Conservation (phyloP, 2,329 filamentous ascomycete genomes). For the Fusarium temperatum region DNA sequence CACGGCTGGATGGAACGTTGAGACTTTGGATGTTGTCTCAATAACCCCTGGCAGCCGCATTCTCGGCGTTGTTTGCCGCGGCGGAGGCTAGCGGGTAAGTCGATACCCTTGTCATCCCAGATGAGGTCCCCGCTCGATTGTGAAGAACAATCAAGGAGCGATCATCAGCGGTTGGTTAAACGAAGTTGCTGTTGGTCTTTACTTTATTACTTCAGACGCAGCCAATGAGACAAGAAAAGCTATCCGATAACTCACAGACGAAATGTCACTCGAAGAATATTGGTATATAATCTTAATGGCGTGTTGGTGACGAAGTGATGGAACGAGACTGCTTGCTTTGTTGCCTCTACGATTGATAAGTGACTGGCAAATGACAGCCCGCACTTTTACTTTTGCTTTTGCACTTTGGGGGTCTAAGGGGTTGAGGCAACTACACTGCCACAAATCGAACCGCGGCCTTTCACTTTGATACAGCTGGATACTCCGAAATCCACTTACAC, state of each 20-base stretch:
- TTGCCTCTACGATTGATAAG: slow-evolving; percentile 3
- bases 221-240: slow-evolving; percentile 6
- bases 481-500: neutral
- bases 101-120: neutral
- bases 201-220: neutral
- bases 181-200: neutral
- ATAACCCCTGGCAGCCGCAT: slow-evolving; percentile 5
- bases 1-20: neutral
- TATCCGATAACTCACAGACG: neutral
- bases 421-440: neutral
- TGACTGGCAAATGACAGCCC: neutral
- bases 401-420: neutral
- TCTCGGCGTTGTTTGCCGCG: slow-evolving; percentile 5
- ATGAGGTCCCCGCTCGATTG: slow-evolving; percentile 1
- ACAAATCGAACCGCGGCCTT: neutral
- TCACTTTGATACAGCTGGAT: neutral
- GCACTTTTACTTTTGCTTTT: neutral
- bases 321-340: slow-evolving; percentile 14
- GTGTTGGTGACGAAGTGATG: neutral
- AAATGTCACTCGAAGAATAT: neutral
- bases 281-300: neutral
- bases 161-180: neutral
- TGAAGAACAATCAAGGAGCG: neutral
- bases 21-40: neutral
- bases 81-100: slow-evolving; percentile 12